Base-by-base conservation (phyloP, 352 stramenopile species). In the Globisporangium cederbergense region DNA sequence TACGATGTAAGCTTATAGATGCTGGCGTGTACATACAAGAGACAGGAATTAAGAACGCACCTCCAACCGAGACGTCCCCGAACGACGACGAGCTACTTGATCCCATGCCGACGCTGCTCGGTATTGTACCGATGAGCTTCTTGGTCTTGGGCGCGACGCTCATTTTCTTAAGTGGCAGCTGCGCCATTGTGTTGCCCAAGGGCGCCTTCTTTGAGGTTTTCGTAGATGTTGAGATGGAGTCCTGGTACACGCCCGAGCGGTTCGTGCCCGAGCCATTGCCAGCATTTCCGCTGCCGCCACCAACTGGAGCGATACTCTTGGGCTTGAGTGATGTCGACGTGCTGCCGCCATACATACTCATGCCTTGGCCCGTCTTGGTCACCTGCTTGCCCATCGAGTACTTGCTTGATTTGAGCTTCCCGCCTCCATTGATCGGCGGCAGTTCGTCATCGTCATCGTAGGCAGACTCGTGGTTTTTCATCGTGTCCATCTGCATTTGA, bases 131-230 rank as follows among this genome's bases (percentile, higher is more conserved):
- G 4, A 16, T n/a, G 25, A 47, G 28, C 45, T 67, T 67, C 60
- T 67, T 67, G 36, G 60, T 18, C 54, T 71, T 71, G 59, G 53
- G 43, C 50, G 50, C 50, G 28, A 40, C 28, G 64, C 22, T 32
- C 22, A 54, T 43, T 43, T 82, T 82, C 36, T 65, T 65, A 22
- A 59, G 56, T 67, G 70, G 64, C 25, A 71, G 58, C 76, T 81
- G 51, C 50, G 60, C 25, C 25, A 53, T 51, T 4, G 36, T 59
- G 51, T 22, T 59, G 25, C 60, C 30, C 1, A 38, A 25, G 3
- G 34, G 7, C 14, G 43, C n/a, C 22, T 64, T 64, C 38, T 47
- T 64, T 18, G 58, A 43, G 7, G 2, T 22, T 55, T 63, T 63
- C 25, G 28, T 52, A 10, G 42, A 38, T 13, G 46, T 30, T 14